Percentiles rank a stretch among this genome's conserved stretches.
These are phyloP conservation scores for Mycena alexandri DNA, from an alignment of 768 basidiomycete genomes.

Conservation along the genomic window DNA sequence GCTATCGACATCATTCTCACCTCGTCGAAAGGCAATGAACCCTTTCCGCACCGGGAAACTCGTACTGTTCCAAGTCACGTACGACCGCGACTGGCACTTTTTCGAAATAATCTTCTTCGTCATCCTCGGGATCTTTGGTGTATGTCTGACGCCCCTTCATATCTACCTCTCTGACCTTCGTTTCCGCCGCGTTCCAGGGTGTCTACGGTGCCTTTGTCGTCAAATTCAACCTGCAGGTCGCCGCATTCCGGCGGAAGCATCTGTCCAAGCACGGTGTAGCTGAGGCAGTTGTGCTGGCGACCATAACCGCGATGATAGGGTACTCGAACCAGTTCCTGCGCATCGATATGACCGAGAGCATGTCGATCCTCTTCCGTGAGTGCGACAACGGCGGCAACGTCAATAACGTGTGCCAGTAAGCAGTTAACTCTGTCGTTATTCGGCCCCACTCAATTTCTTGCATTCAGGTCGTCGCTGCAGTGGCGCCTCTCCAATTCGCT, in stretches of 20 bases:
- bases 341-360: constrained; percentile 97
- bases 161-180: constrained; percentile 6
- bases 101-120: constrained; percentile 98
- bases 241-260: constrained; percentile 94
- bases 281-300: constrained; percentile 90
- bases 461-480: constrained; percentile 81
- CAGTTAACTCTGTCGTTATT: constrained; percentile 31
- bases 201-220: constrained; percentile 97
- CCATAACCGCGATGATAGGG: constrained; percentile 90
- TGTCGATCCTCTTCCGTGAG: constrained; percentile 95
- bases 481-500: constrained; percentile 97
- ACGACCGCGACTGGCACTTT: constrained; percentile 98
- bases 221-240: constrained; percentile 96
- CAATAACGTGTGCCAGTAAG: constrained; percentile 93
- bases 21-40: constrained; percentile 84
- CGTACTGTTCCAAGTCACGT: constrained; percentile 97
- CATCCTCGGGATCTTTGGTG: constrained; percentile 95
- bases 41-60: constrained; percentile 98
- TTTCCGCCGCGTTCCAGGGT: constrained; percentile 65
- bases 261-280: constrained; percentile 85
- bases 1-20: constrained; percentile 13
- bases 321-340: constrained; percentile 96
- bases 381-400: constrained; percentile 95
- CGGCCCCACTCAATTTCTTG: constrained; percentile 2
- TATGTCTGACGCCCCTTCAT: constrained; percentile 45